Conservation (phyloP, 305 asterid genomes). For the Fraxinus xanthoxyloides region DNA sequence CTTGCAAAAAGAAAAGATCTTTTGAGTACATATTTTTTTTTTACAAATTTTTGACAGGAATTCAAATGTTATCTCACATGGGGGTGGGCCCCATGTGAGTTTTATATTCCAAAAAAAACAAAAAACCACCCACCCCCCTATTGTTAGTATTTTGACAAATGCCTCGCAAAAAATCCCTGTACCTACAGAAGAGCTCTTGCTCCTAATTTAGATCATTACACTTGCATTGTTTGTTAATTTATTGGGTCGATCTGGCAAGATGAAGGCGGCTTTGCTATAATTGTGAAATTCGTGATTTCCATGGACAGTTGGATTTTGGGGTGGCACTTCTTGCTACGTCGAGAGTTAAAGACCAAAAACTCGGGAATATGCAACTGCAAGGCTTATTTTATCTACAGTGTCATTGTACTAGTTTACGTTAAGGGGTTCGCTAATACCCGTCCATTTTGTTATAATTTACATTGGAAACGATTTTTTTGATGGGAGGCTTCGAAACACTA, state of each 20-base stretch:
- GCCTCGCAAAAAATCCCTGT: too few relatives aligned
- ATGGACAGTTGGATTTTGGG: conserved; percentile 34
- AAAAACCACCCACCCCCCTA: too few relatives aligned
- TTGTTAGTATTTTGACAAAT: too few relatives aligned
- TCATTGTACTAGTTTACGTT: not conserved
- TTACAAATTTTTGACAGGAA: too few relatives aligned
- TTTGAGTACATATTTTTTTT: too few relatives aligned
- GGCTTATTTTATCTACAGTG: not conserved
- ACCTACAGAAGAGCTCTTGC: too few relatives aligned
- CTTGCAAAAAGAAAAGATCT: not conserved
- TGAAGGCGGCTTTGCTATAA: conserved; percentile 37
- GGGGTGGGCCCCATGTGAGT: too few relatives aligned
- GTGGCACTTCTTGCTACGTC: conserved; percentile 40
- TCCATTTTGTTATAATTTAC: not conserved
- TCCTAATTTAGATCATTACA: conserved; percentile 42
- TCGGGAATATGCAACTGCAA: not conserved
- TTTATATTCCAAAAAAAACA: too few relatives aligned
- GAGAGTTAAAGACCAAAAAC: conserved; percentile 27
- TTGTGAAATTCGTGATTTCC: conserved; percentile 24
- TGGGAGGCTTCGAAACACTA: not conserved
- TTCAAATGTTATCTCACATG: too few relatives aligned
- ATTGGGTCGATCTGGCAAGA: conserved; percentile 40
- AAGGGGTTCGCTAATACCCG: not conserved
- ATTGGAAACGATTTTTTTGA: not conserved
- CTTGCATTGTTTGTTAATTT: conserved; percentile 44